Conservation (phyloP, 805 yeast genomes). For the Suhomyces faveliae region DNA sequence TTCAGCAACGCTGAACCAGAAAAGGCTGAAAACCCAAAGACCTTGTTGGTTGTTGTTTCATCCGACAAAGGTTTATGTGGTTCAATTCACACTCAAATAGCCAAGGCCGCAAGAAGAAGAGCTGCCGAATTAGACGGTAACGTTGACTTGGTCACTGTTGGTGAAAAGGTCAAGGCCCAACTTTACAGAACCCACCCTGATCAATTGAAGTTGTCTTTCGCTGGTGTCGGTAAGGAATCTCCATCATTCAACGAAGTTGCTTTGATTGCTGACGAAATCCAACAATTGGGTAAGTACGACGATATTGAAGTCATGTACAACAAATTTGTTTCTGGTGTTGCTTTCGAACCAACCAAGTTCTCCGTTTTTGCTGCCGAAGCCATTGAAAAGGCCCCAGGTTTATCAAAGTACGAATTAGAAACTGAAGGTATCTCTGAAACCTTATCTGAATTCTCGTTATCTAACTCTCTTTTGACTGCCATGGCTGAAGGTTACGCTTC, state of each 20-base stretch:
- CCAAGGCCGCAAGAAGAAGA: conserved; percentile 80
- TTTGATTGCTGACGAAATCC: conserved; percentile 80
- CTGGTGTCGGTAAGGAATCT: conserved; percentile 94
- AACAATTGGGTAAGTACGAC: conserved; percentile 66
- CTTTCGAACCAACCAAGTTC: conserved; percentile 80
- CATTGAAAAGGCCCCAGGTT: conserved; percentile 81
- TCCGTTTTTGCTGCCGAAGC: conserved; percentile 67
- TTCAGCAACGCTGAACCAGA: conserved; percentile 79
- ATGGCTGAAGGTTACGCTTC: conserved; percentile 98
- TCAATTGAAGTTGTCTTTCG: conserved; percentile 70
- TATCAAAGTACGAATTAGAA: conserved; percentile 75
- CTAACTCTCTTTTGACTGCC: conserved; percentile 86
- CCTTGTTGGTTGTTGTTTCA: conserved; percentile 82
- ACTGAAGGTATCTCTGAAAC: conserved; percentile 67
- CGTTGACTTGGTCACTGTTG: conserved; percentile 78
- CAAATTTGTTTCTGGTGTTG: conserved; percentile 81
- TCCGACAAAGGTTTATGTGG: conserved; percentile 99
- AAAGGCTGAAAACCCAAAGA: conserved; percentile 55
- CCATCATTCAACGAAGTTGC: conserved; percentile 92
- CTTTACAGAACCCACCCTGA: conserved; percentile 76
- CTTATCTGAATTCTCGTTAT: conserved; percentile 81
- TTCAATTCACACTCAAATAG: conserved; percentile 92
- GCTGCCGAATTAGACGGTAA: conserved; percentile 60
- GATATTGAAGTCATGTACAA: conserved; percentile 82
- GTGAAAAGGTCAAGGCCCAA: conserved; percentile 93